A percentile compares a stretch with the other conserved stretches of the same genome.
These are phyloP conservation scores for Quercus engelmannii DNA, from an alignment of 306 rosid species.

Conservation along the genomic window DNA sequence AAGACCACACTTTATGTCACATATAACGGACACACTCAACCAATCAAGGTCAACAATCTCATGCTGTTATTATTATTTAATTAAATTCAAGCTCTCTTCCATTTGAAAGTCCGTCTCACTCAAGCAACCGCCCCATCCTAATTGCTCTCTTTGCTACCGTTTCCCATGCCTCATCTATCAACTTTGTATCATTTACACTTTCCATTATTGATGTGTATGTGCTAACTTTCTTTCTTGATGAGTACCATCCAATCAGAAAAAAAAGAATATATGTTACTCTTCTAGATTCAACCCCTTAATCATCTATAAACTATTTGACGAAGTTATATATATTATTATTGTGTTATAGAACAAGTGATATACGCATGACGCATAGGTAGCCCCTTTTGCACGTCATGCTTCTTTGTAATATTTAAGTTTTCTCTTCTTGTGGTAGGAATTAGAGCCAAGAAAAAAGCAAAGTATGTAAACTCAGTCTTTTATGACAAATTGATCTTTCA, in stretches of 20 bases:
- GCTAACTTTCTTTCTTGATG: background rate
- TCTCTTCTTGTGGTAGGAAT: background rate
- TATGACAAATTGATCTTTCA: background rate
- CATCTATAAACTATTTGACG: constrained; percentile 8
- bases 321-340: background rate
- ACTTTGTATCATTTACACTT: constrained; percentile 6
- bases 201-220: constrained; percentile 28
- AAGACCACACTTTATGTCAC: constrained; percentile 37
- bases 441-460: background rate
- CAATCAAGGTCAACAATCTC: constrained; percentile 61
- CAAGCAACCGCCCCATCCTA: constrained; percentile 51
- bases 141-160: constrained; percentile 24
- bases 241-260: constrained; percentile 24
- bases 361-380: constrained; percentile 16
- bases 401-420: background rate
- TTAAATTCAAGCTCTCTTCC: constrained; percentile 25
- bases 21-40: constrained; percentile 19
- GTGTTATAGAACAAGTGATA: constrained; percentile 8
- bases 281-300: constrained; percentile 21
- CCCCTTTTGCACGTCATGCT: constrained; percentile 11
- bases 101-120: constrained; percentile 27
- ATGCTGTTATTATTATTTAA: constrained; percentile 19
- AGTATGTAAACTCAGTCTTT: background rate
- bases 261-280: constrained; percentile 6
- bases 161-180: background rate